These are phyloP conservation scores for Yarrowia osloensis DNA, from an alignment of 805 yeast species.

Conservation along the genomic window DNA sequence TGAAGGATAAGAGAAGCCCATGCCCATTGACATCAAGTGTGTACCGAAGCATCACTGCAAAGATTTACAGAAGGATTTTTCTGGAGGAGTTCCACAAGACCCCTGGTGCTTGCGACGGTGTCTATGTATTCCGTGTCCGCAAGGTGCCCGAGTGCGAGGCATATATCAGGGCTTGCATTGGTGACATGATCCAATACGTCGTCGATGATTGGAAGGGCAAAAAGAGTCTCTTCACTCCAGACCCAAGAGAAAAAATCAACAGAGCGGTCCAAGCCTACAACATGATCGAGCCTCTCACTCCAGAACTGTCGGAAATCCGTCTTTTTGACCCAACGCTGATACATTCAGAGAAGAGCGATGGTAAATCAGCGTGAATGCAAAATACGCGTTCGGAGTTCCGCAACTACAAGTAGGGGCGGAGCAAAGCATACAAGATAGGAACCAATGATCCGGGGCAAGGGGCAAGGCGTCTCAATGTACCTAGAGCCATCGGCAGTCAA, in stretches of 20 bases:
- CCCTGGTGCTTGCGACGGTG: slow-evolving; percentile 13
- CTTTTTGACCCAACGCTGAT: background rate
- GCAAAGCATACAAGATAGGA: no score
- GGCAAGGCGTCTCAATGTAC: no score
- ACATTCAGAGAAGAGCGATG: background rate
- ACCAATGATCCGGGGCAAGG: no score
- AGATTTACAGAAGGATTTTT: background rate
- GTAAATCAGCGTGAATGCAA: no score
- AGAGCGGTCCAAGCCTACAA: background rate
- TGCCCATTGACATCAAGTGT: background rate
- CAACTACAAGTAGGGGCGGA: no score
- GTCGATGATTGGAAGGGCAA: background rate
- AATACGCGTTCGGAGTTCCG: no score
- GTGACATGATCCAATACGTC: background rate
- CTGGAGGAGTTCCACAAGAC: slow-evolving; percentile 15
- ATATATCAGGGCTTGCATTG: background rate
- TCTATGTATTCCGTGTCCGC: slow-evolving; percentile 7
- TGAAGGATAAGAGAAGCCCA: background rate
- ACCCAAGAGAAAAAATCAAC: background rate
- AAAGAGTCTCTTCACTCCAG: background rate
- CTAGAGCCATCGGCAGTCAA: no score
- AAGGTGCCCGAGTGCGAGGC: background rate
- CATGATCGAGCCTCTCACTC: background rate
- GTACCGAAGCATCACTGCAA: background rate
- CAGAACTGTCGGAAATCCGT: background rate